Conservation (phyloP, 768 basidiomycete species). For the Mycena leptocephala region DNA sequence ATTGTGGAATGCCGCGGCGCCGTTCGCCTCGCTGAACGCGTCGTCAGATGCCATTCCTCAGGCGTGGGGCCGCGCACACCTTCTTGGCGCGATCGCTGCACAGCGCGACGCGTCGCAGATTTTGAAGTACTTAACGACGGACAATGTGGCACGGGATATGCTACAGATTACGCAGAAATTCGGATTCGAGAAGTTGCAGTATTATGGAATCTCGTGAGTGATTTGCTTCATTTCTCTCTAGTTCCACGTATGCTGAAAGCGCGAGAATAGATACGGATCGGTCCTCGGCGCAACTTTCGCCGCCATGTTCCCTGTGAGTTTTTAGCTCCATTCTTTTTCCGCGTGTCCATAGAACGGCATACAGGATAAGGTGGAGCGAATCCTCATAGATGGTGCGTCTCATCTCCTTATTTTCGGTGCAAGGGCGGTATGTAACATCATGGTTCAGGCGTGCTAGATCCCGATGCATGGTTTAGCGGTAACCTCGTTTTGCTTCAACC, state of each 20-base stretch:
- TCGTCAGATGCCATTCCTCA: slow-evolving; percentile 45
- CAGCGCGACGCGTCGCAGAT: slow-evolving; percentile 47
- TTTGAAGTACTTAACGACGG: slow-evolving; percentile 54
- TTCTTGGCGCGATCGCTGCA: slow-evolving; percentile 51
- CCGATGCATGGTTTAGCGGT: slow-evolving; percentile 40
- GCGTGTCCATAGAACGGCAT: not conserved
- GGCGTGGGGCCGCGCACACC: slow-evolving; percentile 51
- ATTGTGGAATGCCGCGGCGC: slow-evolving; percentile 19
- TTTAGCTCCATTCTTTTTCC: not conserved
- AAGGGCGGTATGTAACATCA: not conserved
- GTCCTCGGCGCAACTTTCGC: slow-evolving; percentile 52
- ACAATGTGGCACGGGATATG: slow-evolving; percentile 59
- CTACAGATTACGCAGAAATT: slow-evolving; percentile 51
- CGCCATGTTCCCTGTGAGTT: slow-evolving; percentile 51
- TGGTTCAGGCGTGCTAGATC: slow-evolving; percentile 33
- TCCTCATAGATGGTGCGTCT: slow-evolving; percentile 50
- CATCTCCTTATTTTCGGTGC: not conserved
- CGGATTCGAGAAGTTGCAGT: no score
- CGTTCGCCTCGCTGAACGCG: slow-evolving; percentile 37
- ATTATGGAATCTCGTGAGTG: slow-evolving; percentile 49
- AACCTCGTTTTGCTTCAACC: slow-evolving; percentile 19
- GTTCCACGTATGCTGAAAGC: not conserved
- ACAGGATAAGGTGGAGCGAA: slow-evolving; percentile 51
- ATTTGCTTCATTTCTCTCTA: not conserved
- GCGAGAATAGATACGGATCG: slow-evolving; percentile 42